Base-by-base conservation (phyloP, 1,284 basidiomycete genomes). In the Coriolopsis trogii region DNA sequence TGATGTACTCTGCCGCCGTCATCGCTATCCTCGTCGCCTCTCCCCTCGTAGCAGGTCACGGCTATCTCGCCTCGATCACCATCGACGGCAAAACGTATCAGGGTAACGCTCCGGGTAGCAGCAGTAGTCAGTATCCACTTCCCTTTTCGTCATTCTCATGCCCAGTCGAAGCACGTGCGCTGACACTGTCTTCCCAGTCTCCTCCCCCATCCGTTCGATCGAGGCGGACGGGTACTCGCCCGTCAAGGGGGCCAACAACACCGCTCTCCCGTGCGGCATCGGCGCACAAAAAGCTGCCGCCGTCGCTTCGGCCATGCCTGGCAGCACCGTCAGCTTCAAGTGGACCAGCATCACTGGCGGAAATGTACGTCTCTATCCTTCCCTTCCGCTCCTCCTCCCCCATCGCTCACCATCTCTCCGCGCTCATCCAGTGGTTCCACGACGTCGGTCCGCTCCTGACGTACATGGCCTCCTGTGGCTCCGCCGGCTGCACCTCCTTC, bases 391-490 rank as follows among this genome's bases (percentile, higher is more conserved):
- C 40, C 6, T 16, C 16, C 12, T 15, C 8, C 4, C 42, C 6
- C 21, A 25, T 25, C 21, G 5, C 29, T 15, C 9, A 41, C 13
- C n/a, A 16, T 15, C 21, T 13, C 21, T 30, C 5, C 15, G 39
- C 13, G 15, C 30, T n/a, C 47, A 20, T 39, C 23, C 58, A 75
- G 85, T 61, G 83, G 63, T 55, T 54, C 12, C 65, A 66, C 57
- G 54, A 60, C 25, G 53, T 72, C 20, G 87, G 87, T 9, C 87
- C 87, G 1, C 70, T 89, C 64, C 70, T 89, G 65, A 84, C 82
- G 30, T 90, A 90, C 65, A 75, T 90, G 76, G 78, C 85, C 0
- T 72, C 76, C 15, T 89, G 86, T 60, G 53, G 41, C 29, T 77
- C 78, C 6, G 70, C 71, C 0, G 70, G 79, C 3, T 88, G 87